A percentile compares a stretch with the other conserved stretches of the same genome.
phyloP scores from a whole-genome alignment of 192 early-diverging fungal genomes.

The Pilaira anomala region DNA sequence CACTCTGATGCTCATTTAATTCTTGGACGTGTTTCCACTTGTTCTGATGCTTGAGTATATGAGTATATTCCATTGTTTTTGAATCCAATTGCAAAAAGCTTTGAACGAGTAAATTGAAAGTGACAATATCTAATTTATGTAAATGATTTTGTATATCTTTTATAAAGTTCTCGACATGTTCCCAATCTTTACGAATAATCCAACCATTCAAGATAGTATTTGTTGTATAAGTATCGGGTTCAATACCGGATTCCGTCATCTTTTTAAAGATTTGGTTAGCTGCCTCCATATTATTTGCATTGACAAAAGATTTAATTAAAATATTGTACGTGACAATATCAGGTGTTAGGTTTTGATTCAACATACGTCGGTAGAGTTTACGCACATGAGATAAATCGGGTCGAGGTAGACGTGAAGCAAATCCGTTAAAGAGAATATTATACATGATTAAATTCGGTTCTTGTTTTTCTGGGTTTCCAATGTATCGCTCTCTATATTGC shows the following conservation, averaged over 20 bases:
- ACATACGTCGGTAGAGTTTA: conserved; percentile 1
- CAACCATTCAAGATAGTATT: conserved; percentile 23
- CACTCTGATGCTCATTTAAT: not conserved
- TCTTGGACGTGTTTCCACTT: not conserved
- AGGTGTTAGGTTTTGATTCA: conserved; percentile 3
- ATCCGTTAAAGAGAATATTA: conserved; percentile 26
- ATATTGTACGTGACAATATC: conserved; percentile 23
- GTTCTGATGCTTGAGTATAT: not conserved
- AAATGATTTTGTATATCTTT: not conserved
- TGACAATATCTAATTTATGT: conserved; percentile 9
- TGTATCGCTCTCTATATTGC: conserved; percentile 10
- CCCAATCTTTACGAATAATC: conserved; percentile 19
- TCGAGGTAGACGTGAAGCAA: conserved; percentile 14
- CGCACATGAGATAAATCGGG: conserved; percentile 7
- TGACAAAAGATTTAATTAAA: conserved; percentile 29
- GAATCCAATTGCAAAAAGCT: conserved; percentile 18
- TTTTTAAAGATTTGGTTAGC: conserved; percentile 18
- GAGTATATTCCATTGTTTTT: not conserved
- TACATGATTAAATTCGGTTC: not conserved
- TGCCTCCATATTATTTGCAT: conserved; percentile 1
- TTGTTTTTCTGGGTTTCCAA: not conserved
- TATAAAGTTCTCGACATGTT: conserved; percentile 11
- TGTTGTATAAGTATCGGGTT: conserved; percentile 15
- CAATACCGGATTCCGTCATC: conserved; percentile 11
- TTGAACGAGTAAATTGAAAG: conserved; percentile 22